phyloP scores from a whole-genome alignment of 805 yeast genomes.

The Cyberlindnera mycetangii region DNA sequence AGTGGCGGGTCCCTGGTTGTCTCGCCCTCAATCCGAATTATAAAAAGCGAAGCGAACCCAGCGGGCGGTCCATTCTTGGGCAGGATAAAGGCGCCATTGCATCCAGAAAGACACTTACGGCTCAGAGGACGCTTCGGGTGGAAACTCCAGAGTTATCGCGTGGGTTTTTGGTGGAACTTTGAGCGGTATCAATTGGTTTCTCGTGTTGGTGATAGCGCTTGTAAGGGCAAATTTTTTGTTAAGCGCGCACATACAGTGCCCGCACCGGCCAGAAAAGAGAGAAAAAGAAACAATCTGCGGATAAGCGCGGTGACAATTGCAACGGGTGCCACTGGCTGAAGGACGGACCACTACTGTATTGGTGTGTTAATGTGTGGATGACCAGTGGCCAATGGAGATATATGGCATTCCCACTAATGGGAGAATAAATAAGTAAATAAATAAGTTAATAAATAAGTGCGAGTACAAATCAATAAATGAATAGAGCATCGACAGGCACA shows the following conservation, averaged over 20 bases:
- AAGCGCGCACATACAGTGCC: not conserved
- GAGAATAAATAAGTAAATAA: slow-evolving; percentile 12
- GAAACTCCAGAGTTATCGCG: slow-evolving; percentile 1
- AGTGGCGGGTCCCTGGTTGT: not conserved
- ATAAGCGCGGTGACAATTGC: slow-evolving; percentile 5
- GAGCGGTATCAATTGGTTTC: not conserved
- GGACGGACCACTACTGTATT: not conserved
- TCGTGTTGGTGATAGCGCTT: slow-evolving; percentile 10
- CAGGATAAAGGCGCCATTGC: not conserved
- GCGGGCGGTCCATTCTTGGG: not conserved
- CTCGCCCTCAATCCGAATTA: too few relatives aligned
- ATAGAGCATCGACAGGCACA: not conserved
- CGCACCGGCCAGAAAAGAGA: too few relatives aligned
- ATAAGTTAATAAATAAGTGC: too few relatives aligned
- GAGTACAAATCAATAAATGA: too few relatives aligned
- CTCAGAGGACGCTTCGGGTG: not conserved
- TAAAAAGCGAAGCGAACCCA: too few relatives aligned
- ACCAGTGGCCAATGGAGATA: too few relatives aligned
- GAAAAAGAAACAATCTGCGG: slow-evolving; percentile 9
- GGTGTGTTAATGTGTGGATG: not conserved
- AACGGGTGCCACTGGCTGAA: not conserved
- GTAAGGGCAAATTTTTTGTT: slow-evolving; percentile 15
- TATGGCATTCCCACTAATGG: too few relatives aligned
- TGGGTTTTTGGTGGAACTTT: not conserved
- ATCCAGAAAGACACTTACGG: not conserved